These are phyloP conservation scores for Neurospora sp. DNA, from an alignment of 495 filamentous ascomycete species.

Conservation along the genomic window DNA sequence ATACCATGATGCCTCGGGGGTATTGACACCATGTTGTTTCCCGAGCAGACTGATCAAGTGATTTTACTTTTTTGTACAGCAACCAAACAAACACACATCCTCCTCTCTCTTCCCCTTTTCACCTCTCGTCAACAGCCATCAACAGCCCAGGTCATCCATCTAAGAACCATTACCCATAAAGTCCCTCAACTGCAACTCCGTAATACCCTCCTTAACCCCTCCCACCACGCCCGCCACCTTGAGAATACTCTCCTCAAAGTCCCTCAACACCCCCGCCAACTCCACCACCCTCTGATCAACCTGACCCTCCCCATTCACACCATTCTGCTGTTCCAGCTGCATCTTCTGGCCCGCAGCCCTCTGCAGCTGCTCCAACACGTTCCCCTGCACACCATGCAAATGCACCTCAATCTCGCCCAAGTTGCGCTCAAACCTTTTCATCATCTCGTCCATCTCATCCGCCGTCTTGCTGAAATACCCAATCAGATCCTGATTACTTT, in stretches of 20 bases:
- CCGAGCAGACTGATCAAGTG: background rate
- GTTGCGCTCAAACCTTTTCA: constrained; percentile 55
- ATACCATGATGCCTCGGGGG: background rate
- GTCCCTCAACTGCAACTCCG: constrained; percentile 52
- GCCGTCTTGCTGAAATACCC: constrained; percentile 65
- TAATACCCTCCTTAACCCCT: constrained; percentile 56
- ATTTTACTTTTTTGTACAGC: background rate
- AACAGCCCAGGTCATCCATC: background rate
- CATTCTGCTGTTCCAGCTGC: constrained; percentile 22
- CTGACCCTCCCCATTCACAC: background rate
- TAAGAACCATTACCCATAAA: constrained; percentile 26
- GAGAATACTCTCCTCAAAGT: constrained; percentile 70
- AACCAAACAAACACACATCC: background rate
- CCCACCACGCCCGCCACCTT: constrained; percentile 65
- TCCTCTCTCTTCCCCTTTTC: background rate
- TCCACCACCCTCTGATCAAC: constrained; percentile 34
- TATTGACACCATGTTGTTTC: background rate
- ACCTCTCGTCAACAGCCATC: background rate
- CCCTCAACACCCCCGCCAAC: constrained; percentile 57
- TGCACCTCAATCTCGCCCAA: constrained; percentile 76
- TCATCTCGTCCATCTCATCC: constrained; percentile 57
- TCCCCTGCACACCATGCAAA: constrained; percentile 61
- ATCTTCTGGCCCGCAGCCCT: constrained; percentile 43
- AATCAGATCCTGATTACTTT: constrained; percentile 53
- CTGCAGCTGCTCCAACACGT: constrained; percentile 58